Evolutionary conservation across 169 alveolate genomes (phyloP), one percentile per base, ranked within the genome.

Genomic region (Hepatocystis sp.): DNA sequence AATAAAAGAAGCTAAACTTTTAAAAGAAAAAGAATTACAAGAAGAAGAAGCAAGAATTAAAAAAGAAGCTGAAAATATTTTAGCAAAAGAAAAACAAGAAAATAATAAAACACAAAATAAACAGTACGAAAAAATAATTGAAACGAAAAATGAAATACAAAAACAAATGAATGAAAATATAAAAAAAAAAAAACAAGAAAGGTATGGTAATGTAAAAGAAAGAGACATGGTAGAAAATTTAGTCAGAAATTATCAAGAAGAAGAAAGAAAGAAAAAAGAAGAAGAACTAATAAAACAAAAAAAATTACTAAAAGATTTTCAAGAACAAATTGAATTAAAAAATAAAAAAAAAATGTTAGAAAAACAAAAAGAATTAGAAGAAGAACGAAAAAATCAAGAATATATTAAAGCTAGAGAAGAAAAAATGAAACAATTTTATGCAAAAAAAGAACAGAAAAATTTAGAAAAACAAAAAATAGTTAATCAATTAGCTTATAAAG

Each of bases 381-480:
- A 71, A 63, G 86, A 71, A 71, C 34, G 55, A 40, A 71, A 56
- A 28, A 58, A 71, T 46, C 71, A 71, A 44, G 78, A 71, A 71
- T 71, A 71, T 58, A 71, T 71, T 3, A 71, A 71, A 34, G 66
- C 55, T 25, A 71, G 46, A 36, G 86, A 71, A 56, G 44, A 55
- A 40, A 56, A 71, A 71, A 71, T 71, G 44, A 71, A 71, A 71
- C 39, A 25, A 4, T 44, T 42, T 44, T 17, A 30, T 7, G 44
- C 55, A 44, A 71, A 71, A 56, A 71, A 71, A 44, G 53, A 56
- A 71, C 78, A 56, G 44, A 71, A 71, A 71, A 56, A 39, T 71
- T 15, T 71, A 46, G 78, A 71, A 46, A 71, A 71, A 58, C 86
- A 71, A 71, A 71, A 63, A 71, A 76, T 71, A 40, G 86, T 71